phyloP scores from a whole-genome alignment of 2,329 filamentous ascomycete genomes.

The Ceratocystis albifundus region DNA sequence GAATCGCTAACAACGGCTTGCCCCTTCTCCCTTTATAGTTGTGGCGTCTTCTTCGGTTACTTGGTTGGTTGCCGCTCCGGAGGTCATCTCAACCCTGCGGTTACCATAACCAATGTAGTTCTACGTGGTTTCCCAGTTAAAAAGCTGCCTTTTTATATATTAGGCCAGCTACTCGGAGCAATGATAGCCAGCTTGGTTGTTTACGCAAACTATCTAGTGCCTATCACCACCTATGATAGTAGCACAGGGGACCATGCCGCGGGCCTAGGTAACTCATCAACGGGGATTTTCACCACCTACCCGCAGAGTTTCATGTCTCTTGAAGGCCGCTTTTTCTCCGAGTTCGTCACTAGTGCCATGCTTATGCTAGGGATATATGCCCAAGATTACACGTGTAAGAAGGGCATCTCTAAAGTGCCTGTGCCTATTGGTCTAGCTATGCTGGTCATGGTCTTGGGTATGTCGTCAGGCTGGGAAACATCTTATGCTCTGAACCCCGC shows the following conservation, averaged over 20 bases:
- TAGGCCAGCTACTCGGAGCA: constrained; percentile 56
- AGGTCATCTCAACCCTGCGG: constrained; percentile 58
- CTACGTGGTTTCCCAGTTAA: constrained; percentile 58
- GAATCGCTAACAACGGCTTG: constrained; percentile 24
- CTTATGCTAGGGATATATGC: constrained; percentile 64
- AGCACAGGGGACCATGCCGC: constrained; percentile 51
- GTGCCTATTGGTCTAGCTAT: constrained; percentile 56
- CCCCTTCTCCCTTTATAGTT: constrained; percentile 29
- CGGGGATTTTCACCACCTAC: constrained; percentile 63
- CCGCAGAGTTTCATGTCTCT: constrained; percentile 56
- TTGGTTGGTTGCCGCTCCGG: constrained; percentile 56
- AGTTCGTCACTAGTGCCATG: constrained; percentile 56
- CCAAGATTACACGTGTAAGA: constrained; percentile 42
- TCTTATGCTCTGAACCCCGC: constrained; percentile 65
- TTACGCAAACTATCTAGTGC: constrained; percentile 52
- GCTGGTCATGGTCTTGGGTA: constrained; percentile 62
- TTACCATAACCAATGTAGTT: constrained; percentile 58
- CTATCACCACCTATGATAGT: constrained; percentile 54
- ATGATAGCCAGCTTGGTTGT: constrained; percentile 51
- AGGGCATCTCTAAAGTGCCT: constrained; percentile 42
- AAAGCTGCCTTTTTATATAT: constrained; percentile 54
- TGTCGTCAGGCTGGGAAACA: constrained; percentile 65
- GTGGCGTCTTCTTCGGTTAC: constrained; percentile 58
- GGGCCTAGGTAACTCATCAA: constrained; percentile 45
- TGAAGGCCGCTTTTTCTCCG: constrained; percentile 58